Conservation (phyloP, 306 rosid species). For the Myrica gale region DNA sequence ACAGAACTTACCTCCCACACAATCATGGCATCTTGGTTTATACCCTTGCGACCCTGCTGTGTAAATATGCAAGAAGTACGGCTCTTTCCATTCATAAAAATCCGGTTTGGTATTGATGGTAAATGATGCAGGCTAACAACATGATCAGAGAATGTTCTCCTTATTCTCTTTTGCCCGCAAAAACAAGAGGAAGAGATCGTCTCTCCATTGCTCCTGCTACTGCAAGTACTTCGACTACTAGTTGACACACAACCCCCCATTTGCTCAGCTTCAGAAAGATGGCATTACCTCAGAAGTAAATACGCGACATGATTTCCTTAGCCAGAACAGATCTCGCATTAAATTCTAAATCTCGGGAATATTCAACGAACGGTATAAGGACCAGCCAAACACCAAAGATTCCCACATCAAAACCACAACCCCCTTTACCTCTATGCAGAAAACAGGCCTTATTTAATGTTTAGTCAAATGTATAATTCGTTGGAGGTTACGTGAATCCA, state of each 20-base stretch:
- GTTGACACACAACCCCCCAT: conserved; percentile 96
- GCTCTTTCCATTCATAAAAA: conserved; percentile 79
- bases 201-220: conserved; percentile 81
- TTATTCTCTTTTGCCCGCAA: conserved; percentile 56
- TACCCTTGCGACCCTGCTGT: conserved; percentile 92
- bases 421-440: conserved; percentile 40
- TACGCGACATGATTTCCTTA: conserved; percentile 32
- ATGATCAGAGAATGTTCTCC: conserved; percentile 73
- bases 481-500: conserved; percentile 20
- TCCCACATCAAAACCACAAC: conserved; percentile 34
- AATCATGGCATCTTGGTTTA: conserved; percentile 97
- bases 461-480: conserved; percentile 45
- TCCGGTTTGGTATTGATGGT: conserved; percentile 68
- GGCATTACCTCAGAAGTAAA: conserved; percentile 47
- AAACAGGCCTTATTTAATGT: conserved; percentile 30
- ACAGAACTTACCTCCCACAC: conserved; percentile 89
- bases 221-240: conserved; percentile 68
- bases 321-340: conserved; percentile 51
- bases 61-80: conserved; percentile 77
- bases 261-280: conserved; percentile 51
- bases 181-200: conserved; percentile 51
- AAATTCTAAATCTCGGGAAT: conserved; percentile 36
- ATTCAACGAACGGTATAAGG: conserved; percentile 38
- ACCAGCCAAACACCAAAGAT: conserved; percentile 40
- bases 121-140: conserved; percentile 57